Evolutionary conservation across 768 basidiomycete species (phyloP).

Genomic region (Lactarius indigo): DNA sequence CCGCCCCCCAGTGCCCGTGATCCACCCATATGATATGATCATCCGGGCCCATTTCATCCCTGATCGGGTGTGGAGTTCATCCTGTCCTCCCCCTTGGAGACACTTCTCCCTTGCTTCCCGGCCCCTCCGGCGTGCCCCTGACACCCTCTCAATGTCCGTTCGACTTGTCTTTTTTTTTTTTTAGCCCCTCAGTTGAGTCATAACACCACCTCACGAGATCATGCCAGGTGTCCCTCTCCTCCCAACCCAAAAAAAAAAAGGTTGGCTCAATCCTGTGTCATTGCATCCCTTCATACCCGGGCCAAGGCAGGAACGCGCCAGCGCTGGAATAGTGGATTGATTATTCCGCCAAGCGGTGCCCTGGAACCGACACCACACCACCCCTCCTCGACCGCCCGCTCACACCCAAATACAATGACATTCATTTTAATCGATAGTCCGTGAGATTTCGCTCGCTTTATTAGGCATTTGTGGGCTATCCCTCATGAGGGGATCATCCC

Average conservation of each 20-base stretch:
- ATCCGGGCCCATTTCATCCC: background rate
- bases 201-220: conserved; percentile 1
- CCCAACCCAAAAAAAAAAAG: background rate
- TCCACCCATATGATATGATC: background rate
- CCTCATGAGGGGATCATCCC: background rate
- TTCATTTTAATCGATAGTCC: background rate
- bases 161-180: background rate
- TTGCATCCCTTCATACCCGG: background rate
- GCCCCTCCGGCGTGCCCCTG: background rate
- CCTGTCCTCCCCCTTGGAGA: background rate
- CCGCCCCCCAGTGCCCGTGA: background rate
- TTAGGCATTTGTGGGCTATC: background rate
- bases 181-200: conserved; percentile 6
- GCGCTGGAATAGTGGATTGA: background rate
- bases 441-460: background rate
- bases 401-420: background rate
- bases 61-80: background rate
- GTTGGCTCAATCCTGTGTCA: background rate
- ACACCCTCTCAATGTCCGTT: background rate
- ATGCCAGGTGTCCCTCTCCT: background rate
- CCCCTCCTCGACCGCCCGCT: background rate
- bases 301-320: conserved; percentile 13
- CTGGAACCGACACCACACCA: background rate
- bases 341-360: conserved; percentile 2
- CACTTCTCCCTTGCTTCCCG: background rate